Base-by-base conservation (phyloP, 1,284 basidiomycete species). In the Neolentinus lepideus region DNA sequence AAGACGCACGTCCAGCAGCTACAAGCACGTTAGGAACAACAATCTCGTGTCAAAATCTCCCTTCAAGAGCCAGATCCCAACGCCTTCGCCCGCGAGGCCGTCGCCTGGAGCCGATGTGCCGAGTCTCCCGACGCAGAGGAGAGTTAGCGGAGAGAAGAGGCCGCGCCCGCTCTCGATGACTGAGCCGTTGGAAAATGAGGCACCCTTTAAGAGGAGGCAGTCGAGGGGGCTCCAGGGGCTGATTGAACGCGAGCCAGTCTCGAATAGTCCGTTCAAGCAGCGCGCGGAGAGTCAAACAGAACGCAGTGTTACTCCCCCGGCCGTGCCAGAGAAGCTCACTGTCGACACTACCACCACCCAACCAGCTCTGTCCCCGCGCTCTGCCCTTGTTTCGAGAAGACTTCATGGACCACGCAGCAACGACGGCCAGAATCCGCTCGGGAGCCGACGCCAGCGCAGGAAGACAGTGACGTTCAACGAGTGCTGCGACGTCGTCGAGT, bases 381-480 rank as follows among this genome's bases (percentile, higher is more conserved):
- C 51, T 24, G 33, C 22, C 51, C 27, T 52, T 10, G 26, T n/a
- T 12, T 35, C 51, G n/a, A 24, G 1, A 63, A 64, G n/a, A 62
- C 75, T 9, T 62, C 74, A 1, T 84, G 85, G 11, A 83, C 86
- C 26, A 74, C 75, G 6, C 84, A 88, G 55, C 90, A 2, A 85
- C 85, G 0, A 82, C 61, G 94, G 93, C 1, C 93, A 93, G 3
- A 83, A 91, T 27, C 69, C 79, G 2, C 79, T 76, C 50, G 88
- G 84, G 0, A 65, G 68, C 55, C 80, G 68, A 65, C 77, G 78
- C 56, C 80, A 77, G 63, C 78, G 78, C 36, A 73, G 83, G 59
- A 90, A 94, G 70, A 94, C 87, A 0, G 94, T 97, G 51, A 92
- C 87, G 0, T 97, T 93, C 62, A 82, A 92, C 68, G 84, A 90